Percentiles rank a stretch among this genome's conserved stretches.
Evolutionary conservation across 805 yeast genomes (phyloP).

Genomic region (Scheffersomyces lignosus): DNA sequence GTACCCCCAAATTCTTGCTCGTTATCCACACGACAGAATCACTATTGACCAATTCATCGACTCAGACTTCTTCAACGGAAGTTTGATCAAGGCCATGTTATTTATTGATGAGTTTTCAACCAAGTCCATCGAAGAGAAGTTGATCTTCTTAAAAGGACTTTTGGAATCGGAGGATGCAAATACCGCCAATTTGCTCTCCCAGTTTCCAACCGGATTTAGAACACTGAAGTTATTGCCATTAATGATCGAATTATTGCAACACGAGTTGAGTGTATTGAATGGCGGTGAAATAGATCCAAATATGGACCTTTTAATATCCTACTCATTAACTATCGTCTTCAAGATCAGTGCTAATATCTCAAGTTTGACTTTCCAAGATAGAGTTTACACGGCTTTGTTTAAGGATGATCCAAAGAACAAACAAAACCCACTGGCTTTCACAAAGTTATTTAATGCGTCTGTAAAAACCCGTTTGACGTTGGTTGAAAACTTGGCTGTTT

Average conservation of each 20-base stretch:
- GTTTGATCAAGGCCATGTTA: constrained; percentile 75
- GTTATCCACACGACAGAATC: constrained; percentile 57
- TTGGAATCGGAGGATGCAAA: constrained; percentile 24
- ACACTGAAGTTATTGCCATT: constrained; percentile 75
- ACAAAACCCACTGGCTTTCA: constrained; percentile 19
- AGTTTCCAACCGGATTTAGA: constrained; percentile 47
- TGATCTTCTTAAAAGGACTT: constrained; percentile 67
- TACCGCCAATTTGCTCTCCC: constrained; percentile 22
- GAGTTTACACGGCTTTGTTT: constrained; percentile 51
- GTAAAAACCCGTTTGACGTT: constrained; percentile 31
- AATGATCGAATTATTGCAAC: constrained; percentile 51
- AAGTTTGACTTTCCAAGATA: constrained; percentile 73
- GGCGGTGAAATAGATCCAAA: constrained; percentile 17
- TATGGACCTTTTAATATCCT: constrained; percentile 44
- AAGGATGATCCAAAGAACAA: constrained; percentile 23
- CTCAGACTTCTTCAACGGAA: constrained; percentile 77
- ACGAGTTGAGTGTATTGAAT: constrained; percentile 29
- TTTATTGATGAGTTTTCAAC: constrained; percentile 83
- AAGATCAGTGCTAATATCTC: constrained; percentile 67
- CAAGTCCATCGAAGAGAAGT: constrained; percentile 63
- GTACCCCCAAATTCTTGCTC: constrained; percentile 54
- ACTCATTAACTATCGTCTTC: constrained; percentile 55
- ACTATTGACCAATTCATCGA: constrained; percentile 67
- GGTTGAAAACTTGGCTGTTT: constrained; percentile 45
- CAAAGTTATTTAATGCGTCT: constrained; percentile 31